Percentiles rank a stretch among this genome's conserved stretches.
These are phyloP conservation scores for Lachancea sp. DNA, from an alignment of 805 yeast species.

Conservation along the genomic window DNA sequence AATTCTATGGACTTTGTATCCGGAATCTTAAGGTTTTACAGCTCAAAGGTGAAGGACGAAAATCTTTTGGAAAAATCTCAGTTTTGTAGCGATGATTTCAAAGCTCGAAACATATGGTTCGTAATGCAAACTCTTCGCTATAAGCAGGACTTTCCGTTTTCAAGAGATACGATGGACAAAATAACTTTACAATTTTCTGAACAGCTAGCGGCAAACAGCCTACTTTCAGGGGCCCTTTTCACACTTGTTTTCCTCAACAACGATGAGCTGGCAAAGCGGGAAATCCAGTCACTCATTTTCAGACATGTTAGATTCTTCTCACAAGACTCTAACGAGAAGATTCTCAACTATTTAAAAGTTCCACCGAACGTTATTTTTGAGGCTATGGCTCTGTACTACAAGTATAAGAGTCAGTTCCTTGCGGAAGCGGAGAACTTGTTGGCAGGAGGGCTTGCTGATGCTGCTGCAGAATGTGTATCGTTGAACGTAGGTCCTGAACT, in stretches of 20 bases:
- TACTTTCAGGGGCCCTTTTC: slow-evolving; percentile 55
- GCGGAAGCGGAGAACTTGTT: slow-evolving; percentile 57
- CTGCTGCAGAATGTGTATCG: slow-evolving; percentile 57
- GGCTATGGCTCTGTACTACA: slow-evolving; percentile 54
- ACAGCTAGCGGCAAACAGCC: slow-evolving; percentile 42
- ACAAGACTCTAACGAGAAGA: slow-evolving; percentile 4
- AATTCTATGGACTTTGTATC: slow-evolving; percentile 19
- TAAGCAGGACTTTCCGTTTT: slow-evolving; percentile 23
- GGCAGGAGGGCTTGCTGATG: slow-evolving; percentile 50
- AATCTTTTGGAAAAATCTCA: slow-evolving; percentile 12
- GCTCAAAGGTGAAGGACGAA: slow-evolving; percentile 17
- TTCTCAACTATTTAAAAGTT: slow-evolving; percentile 39
- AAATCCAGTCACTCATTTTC: slow-evolving; percentile 33
- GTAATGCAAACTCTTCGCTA: slow-evolving; percentile 40
- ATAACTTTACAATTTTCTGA: slow-evolving; percentile 42
- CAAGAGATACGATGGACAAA: slow-evolving; percentile 32
- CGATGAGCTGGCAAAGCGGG: slow-evolving; percentile 39
- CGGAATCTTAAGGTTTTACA: slow-evolving; percentile 29
- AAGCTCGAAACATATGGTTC: slow-evolving; percentile 46
- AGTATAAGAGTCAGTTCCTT: slow-evolving; percentile 44
- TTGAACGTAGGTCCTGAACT: slow-evolving; percentile 65
- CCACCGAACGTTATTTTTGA: slow-evolving; percentile 46
- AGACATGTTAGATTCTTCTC: slow-evolving; percentile 22
- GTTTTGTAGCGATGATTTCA: slow-evolving; percentile 22
- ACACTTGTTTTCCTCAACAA: slow-evolving; percentile 51